phyloP scores from a whole-genome alignment of 805 yeast genomes.

The Candida endomychidarum region DNA sequence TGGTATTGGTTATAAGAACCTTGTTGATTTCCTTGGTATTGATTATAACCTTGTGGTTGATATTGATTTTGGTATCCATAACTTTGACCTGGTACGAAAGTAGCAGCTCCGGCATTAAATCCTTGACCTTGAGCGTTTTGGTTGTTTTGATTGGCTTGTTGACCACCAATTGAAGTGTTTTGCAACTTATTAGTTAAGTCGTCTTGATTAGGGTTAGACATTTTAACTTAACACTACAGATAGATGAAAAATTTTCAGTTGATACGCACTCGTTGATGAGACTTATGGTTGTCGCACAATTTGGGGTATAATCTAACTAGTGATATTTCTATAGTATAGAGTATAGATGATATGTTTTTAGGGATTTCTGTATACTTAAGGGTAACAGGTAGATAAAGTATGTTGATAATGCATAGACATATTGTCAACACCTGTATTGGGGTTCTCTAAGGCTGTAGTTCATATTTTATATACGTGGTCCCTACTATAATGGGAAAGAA shows the following conservation, averaged over 20 bases:
- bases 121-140: slow-evolving; percentile 11
- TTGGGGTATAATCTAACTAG: neutral
- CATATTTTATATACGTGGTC: too few species aligned
- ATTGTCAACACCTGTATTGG: too few species aligned
- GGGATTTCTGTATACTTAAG: neutral
- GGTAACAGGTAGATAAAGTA: too few species aligned
- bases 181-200: slow-evolving; percentile 45
- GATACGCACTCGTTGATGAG: slow-evolving; percentile 2
- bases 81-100: slow-evolving; percentile 47
- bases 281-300: slow-evolving; percentile 1
- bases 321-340: too few species aligned
- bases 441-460: too few species aligned
- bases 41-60: slow-evolving; percentile 9
- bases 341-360: too few species aligned
- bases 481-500: too few species aligned
- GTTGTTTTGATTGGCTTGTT: slow-evolving; percentile 14
- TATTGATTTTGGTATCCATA: slow-evolving; percentile 18
- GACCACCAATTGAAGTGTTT: slow-evolving; percentile 37
- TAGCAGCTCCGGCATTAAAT: slow-evolving; percentile 52
- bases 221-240: neutral
- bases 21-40: slow-evolving; percentile 14
- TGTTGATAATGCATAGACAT: too few species aligned
- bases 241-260: slow-evolving; percentile 7
- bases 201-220: slow-evolving; percentile 29
- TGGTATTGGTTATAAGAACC: too few species aligned